Percentiles rank a stretch among this genome's conserved stretches.
phyloP scores from a whole-genome alignment of 257 asterid genomes.

The Apocynum venetum region DNA sequence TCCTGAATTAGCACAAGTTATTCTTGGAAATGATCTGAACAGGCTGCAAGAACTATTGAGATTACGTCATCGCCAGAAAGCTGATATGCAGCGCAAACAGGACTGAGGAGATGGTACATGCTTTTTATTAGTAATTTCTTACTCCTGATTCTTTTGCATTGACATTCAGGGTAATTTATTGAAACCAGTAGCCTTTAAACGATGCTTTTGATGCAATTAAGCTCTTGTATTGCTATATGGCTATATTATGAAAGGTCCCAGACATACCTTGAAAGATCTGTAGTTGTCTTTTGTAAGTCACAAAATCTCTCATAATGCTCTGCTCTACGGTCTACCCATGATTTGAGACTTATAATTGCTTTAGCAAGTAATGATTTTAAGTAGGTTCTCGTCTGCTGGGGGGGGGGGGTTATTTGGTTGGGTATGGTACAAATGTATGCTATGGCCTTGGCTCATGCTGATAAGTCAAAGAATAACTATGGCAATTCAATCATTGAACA shows the following conservation, averaged over 20 bases:
- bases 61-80: conserved; percentile 58
- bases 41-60: conserved; percentile 84
- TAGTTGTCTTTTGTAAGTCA: neutral
- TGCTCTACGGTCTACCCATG: no score
- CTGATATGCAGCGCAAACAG: conserved; percentile 67
- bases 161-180: neutral
- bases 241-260: neutral
- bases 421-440: neutral
- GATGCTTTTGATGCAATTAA: neutral
- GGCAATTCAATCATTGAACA: neutral
- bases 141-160: neutral
- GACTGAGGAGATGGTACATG: conserved; percentile 91
- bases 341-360: neutral
- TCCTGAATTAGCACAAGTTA: conserved; percentile 92
- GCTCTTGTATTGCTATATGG: neutral
- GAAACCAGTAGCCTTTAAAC: neutral
- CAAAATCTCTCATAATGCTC: no score
- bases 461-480: neutral
- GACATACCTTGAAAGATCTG: neutral
- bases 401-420: neutral
- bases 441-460: neutral
- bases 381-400: neutral
- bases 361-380: neutral
- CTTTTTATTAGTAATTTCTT: conserved; percentile 8
- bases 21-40: conserved; percentile 88